phyloP scores from a whole-genome alignment of 2,329 filamentous ascomycete genomes.

The Penicillium crustosum region DNA sequence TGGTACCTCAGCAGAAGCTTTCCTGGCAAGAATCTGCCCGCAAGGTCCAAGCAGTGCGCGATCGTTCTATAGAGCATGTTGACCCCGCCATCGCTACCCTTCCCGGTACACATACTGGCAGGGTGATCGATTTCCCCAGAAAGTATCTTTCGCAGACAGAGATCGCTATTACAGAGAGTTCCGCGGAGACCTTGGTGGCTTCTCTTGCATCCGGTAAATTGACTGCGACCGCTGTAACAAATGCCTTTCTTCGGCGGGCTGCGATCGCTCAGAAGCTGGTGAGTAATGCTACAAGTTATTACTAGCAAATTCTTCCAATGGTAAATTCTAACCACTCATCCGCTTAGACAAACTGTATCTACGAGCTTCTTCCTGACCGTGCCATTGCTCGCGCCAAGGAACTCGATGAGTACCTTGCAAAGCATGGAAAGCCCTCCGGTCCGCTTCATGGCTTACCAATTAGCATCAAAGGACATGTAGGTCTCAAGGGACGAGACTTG shows the following conservation, averaged over 20 bases:
- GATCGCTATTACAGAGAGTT: slow-evolving; percentile 51
- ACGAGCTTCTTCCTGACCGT: slow-evolving; percentile 48
- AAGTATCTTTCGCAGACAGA: slow-evolving; percentile 50
- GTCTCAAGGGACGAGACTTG: slow-evolving; percentile 25
- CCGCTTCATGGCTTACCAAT: slow-evolving; percentile 57
- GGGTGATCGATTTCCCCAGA: slow-evolving; percentile 40
- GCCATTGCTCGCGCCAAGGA: slow-evolving; percentile 45
- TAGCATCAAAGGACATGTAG: slow-evolving; percentile 41
- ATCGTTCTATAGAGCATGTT: neutral
- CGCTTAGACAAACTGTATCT: slow-evolving; percentile 45
- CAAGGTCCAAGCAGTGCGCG: neutral
- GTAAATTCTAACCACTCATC: neutral
- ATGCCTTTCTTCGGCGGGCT: slow-evolving; percentile 57
- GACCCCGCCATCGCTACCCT: neutral
- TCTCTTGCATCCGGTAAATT: slow-evolving; percentile 48
- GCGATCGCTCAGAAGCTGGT: slow-evolving; percentile 54
- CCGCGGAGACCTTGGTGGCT: slow-evolving; percentile 45
- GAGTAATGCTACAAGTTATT: neutral
- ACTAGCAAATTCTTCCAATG: neutral
- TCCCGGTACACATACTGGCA: slow-evolving; percentile 15
- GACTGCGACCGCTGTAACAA: slow-evolving; percentile 48
- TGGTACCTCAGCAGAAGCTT: neutral
- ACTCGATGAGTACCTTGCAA: slow-evolving; percentile 42
- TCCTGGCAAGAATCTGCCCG: neutral
- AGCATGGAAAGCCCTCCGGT: slow-evolving; percentile 44